These are phyloP conservation scores for Sporothrix brunneoviolacea DNA, from an alignment of 2,329 filamentous ascomycete species.

Conservation along the genomic window DNA sequence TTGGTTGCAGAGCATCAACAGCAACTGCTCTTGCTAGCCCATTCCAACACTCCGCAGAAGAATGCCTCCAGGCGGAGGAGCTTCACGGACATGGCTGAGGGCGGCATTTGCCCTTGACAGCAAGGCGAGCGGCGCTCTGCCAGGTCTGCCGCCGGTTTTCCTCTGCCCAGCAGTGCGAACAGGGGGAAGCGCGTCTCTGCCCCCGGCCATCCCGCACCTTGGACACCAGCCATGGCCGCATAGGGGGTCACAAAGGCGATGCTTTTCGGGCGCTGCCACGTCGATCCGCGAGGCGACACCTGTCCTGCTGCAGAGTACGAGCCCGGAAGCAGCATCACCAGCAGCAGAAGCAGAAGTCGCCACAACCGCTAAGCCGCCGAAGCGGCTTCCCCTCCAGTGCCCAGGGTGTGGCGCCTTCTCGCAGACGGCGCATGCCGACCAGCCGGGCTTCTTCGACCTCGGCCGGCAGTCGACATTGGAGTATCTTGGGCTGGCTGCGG, in stretches of 20 bases:
- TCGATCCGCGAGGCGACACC: too few relatives aligned
- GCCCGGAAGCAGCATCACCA: too few relatives aligned
- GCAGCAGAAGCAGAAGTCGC: background rate
- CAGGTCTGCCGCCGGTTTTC: slow-evolving; percentile 12
- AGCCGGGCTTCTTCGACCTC: slow-evolving; percentile 53
- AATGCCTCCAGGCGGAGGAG: slow-evolving; percentile 8
- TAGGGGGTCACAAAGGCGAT: background rate
- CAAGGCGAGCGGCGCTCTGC: background rate
- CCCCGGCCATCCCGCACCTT: background rate
- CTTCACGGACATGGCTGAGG: slow-evolving; percentile 14
- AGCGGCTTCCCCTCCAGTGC: slow-evolving; percentile 48
- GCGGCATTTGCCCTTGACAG: slow-evolving; percentile 14
- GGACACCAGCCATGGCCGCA: background rate
- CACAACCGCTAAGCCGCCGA: slow-evolving; percentile 1
- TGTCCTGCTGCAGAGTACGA: too few relatives aligned
- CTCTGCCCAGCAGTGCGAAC: slow-evolving; percentile 15
- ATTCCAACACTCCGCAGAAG: background rate
- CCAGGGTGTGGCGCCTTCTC: slow-evolving; percentile 59
- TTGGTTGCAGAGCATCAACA: background rate
- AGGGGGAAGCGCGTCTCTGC: too few relatives aligned
- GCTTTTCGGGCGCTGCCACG: background rate
- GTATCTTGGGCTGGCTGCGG: slow-evolving; percentile 36
- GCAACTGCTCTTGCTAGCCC: too few relatives aligned
- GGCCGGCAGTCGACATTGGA: slow-evolving; percentile 43
- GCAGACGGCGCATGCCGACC: slow-evolving; percentile 45